Evolutionary conservation across 2,329 filamentous ascomycete species (phyloP), one percentile per base, ranked within the genome.

Genomic region (Sporothrix sp.): DNA sequence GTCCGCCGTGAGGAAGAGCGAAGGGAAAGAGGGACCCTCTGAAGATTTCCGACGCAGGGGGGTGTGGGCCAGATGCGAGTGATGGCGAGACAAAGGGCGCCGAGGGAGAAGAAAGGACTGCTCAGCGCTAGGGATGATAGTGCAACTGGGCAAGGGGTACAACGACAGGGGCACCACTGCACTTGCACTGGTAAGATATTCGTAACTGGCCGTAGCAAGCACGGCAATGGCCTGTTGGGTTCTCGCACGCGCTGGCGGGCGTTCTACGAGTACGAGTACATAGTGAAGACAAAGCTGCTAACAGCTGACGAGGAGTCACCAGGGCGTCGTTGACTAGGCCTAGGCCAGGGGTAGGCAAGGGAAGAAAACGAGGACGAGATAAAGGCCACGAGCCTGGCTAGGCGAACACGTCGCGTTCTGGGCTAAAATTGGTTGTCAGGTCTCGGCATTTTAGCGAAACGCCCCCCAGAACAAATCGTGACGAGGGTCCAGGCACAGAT

Each of bases 401-500:
- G 48, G 30, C 21, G 21, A 28, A 28, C 25, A 28, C 25, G 25
- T 28, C 25, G 25, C 25, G 25, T 28, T 45, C 30, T 30, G 28
- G 33, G 20, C 37, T 43, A 52, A n/a, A 56, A 54, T 53, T 56
- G 37, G 44, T 33, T 20, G 48, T 44, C 33, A 49, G 43, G 39
- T 47, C 50, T 53, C 52, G 51, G 45, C 52, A 47, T 52, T 44
- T 53, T 56, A 49, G 55, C 55, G 51, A 56, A 57, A 55, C 52
- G 27, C 25, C 38, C 30, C 49, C 28, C 25, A 45, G 43, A 18
- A 33, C 25, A 32, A 16, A 25, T 14, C 35, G 7, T 18, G 11
- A 20, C 10, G 4, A 18, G 43, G 43, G 42, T n/a, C 14, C n/a
- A 7, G 30, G 43, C 30, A 27, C 30, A 25, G n/a, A 16, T 16